phyloP scores from a whole-genome alignment of 2,329 filamentous ascomycete species.

The Leptographium lundbergii region DNA sequence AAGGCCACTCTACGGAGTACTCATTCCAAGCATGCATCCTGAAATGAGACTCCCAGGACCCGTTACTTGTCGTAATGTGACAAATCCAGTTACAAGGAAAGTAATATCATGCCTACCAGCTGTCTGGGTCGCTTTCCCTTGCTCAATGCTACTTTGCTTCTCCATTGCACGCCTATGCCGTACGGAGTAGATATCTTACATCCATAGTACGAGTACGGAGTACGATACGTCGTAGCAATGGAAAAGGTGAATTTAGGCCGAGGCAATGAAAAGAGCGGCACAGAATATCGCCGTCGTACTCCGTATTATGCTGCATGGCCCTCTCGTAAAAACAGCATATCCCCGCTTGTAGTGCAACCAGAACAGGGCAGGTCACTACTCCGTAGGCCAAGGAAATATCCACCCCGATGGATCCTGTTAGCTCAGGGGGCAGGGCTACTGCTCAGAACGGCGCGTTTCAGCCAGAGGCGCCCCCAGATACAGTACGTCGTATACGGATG shows the following conservation, averaged over 20 bases:
- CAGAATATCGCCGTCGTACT: not conserved
- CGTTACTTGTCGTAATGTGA: too few species aligned
- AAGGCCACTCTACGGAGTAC: too few species aligned
- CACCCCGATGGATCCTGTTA: slow-evolving; percentile 1
- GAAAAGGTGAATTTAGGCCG: not conserved
- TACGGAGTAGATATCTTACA: not conserved
- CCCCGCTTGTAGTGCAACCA: not conserved
- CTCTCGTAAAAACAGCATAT: not conserved
- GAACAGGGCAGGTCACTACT: not conserved
- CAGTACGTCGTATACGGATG: not conserved
- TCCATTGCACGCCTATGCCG: not conserved
- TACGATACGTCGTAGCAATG: not conserved
- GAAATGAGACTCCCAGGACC: too few species aligned
- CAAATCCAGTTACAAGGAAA: too few species aligned
- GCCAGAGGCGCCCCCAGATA: not conserved
- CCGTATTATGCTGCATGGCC: not conserved
- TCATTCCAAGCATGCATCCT: too few species aligned
- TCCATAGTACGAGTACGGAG: too few species aligned
- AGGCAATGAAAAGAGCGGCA: not conserved
- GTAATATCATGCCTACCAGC: too few species aligned
- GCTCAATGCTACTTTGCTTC: not conserved
- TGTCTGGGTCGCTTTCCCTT: too few species aligned
- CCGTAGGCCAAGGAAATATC: not conserved
- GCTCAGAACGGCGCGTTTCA: slow-evolving; percentile 11
- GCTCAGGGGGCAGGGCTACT: slow-evolving; percentile 7